Evolutionary conservation across 176 grass and related monocot species (phyloP), one percentile per base, ranked within the genome.

Genomic region (Juncus inflexus): DNA sequence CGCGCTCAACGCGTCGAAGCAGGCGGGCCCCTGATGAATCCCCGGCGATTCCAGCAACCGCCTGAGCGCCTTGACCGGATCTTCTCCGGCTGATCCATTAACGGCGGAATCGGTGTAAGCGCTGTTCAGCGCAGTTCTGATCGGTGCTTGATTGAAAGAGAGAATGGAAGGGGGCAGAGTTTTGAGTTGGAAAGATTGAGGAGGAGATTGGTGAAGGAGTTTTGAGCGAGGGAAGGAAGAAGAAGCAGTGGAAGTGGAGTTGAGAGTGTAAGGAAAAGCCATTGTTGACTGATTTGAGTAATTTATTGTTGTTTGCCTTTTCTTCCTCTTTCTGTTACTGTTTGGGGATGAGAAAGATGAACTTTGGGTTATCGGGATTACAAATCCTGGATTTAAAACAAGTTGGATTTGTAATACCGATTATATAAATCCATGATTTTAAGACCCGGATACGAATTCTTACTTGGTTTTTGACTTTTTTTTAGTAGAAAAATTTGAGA

Each of bases 1-100:
- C 5, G 82, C 94, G 42, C 92, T 91, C 16, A 97, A 82, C 36
- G 87, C 92, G 43, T 97, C 92, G 60, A 91, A 97, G 82, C 92
- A 97, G 36, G 87, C 84, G 12, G 87, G 87, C 8, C 87, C 87
- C 79, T 89, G 92, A 66, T 91, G 85, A 14, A 80, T 68, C 0
- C 87, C 87, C 2, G 82, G 67, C 2, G 72, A 72, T 63, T 77
- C 80, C 37, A 91, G 77, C 2, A 97, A 36, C 61, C 71, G 50
- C 45, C 87, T 72, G 16, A 97, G 92, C 42, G 37, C 61, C 55
- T 77, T 62, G 2, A 77, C 82, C 5, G 77, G 71, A 1, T 61
- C 7, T 3, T 81, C 81, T 37, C 47, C 59, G 2, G 74, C 9
- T 40, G 37, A 13, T 4, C 39, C 37, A 6, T 12, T 76, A 5